Percentiles rank a stretch among this genome's conserved stretches.
These are phyloP conservation scores for Cutaneotrichosporon mucoides DNA, from an alignment of 1,284 basidiomycete genomes.

Conservation along the genomic window DNA sequence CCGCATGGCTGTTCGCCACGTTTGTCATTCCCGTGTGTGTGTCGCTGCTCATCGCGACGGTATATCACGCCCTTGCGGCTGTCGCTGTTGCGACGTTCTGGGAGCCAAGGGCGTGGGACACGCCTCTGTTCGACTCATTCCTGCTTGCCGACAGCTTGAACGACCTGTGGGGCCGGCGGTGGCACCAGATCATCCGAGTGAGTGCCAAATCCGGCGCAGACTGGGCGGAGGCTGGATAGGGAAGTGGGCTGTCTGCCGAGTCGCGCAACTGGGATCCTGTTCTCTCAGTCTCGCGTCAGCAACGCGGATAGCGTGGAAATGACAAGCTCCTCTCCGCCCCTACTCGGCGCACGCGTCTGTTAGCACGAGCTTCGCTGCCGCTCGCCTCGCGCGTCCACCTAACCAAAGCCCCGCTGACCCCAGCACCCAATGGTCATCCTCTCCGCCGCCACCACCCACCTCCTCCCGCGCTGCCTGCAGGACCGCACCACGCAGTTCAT, in stretches of 20 bases:
- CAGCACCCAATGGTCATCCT: neutral
- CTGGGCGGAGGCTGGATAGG: no score
- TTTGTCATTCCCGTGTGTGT: slow-evolving; percentile 42
- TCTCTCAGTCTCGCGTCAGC: no score
- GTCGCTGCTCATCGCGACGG: slow-evolving; percentile 19
- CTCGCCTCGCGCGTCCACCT: no score
- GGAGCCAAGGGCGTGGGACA: neutral
- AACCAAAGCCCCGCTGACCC: neutral
- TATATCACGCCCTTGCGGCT: neutral
- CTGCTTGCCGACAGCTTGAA: neutral
- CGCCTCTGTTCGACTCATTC: neutral
- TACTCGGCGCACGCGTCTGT: no score
- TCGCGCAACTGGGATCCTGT: no score
- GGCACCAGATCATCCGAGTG: slow-evolving; percentile 1
- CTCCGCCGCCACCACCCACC: neutral
- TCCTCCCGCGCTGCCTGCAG: slow-evolving; percentile 14
- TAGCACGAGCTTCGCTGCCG: no score
- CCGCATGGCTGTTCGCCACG: neutral
- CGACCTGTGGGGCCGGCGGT: neutral
- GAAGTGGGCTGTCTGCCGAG: no score
- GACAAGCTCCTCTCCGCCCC: no score
- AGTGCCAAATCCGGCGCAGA: neutral
- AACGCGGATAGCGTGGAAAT: no score
- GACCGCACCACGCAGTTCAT: slow-evolving; percentile 24
- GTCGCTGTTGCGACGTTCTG: neutral